These are phyloP conservation scores for Pyrus pyrifolia DNA, from an alignment of 306 rosid genomes.

Conservation along the genomic window DNA sequence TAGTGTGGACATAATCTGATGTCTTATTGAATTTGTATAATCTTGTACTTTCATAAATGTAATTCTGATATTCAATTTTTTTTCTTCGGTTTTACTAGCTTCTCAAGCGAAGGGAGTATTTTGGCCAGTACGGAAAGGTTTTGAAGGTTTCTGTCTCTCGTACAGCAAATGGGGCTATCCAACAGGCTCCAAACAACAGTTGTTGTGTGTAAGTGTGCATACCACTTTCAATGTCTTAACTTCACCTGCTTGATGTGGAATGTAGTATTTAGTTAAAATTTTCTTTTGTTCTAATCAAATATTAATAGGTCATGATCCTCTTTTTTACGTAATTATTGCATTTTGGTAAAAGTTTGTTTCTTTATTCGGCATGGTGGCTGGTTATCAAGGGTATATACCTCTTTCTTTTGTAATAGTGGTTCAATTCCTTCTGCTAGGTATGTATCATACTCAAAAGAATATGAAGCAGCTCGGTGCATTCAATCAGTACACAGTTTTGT, in stretches of 20 bases:
- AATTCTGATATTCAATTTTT: not conserved
- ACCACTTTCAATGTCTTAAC: not conserved
- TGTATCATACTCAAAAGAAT: conserved; percentile 87
- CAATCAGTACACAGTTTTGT: conserved; percentile 96
- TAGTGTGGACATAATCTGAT: not conserved
- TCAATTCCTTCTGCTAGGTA: conserved; percentile 39
- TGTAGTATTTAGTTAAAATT: not conserved
- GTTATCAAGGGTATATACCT: not conserved
- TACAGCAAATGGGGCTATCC: conserved; percentile 84
- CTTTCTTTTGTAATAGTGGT: not conserved
- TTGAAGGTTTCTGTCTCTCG: conserved; percentile 93
- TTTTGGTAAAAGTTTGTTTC: not conserved
- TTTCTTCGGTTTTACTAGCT: conserved; percentile 31
- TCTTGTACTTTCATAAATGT: not conserved
- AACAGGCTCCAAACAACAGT: conserved; percentile 84
- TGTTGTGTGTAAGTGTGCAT: conserved; percentile 85
- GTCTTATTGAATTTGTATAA: not conserved
- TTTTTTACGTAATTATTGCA: not conserved
- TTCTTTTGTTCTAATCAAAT: not conserved
- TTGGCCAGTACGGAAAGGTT: conserved; percentile 96
- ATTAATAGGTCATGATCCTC: not conserved
- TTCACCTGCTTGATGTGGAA: not conserved
- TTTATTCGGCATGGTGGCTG: not conserved
- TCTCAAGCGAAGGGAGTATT: conserved; percentile 79
- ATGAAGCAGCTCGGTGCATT: conserved; percentile 93